Evolutionary conservation across 2,329 filamentous ascomycete species (phyloP).

Genomic region (Ceratocystis variospora): DNA sequence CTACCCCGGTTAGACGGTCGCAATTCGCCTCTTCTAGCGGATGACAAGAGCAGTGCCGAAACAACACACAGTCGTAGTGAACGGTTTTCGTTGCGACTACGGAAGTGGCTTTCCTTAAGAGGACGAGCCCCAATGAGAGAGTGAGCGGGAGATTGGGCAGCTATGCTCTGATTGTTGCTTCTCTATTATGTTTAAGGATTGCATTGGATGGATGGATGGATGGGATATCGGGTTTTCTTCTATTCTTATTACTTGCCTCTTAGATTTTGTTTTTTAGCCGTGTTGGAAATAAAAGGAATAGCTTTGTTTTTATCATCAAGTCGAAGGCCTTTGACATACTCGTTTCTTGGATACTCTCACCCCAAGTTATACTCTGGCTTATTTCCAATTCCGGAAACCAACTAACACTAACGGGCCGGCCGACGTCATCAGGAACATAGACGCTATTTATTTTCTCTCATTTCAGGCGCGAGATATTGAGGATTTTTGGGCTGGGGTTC

Average conservation of each 20-base stretch:
- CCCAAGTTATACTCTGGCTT: background rate
- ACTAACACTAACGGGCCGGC: background rate
- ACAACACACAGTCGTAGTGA: background rate
- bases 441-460: background rate
- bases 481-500: background rate
- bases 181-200: background rate
- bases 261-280: background rate
- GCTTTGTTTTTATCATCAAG: background rate
- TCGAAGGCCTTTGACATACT: background rate
- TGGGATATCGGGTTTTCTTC: background rate
- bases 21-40: background rate
- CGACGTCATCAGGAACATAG: background rate
- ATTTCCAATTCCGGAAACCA: background rate
- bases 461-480: background rate
- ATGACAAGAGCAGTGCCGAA: background rate
- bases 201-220: background rate
- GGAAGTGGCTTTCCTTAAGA: constrained; percentile 2
- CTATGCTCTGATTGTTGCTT: background rate
- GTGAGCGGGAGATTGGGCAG: background rate
- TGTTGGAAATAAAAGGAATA: background rate
- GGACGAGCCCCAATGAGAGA: background rate
- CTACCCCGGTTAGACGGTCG: background rate
- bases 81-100: constrained; percentile 7
- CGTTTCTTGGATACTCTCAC: background rate
- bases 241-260: background rate